phyloP scores from a whole-genome alignment of 176 grass and related monocot species.

The Elymus sibiricus region DNA sequence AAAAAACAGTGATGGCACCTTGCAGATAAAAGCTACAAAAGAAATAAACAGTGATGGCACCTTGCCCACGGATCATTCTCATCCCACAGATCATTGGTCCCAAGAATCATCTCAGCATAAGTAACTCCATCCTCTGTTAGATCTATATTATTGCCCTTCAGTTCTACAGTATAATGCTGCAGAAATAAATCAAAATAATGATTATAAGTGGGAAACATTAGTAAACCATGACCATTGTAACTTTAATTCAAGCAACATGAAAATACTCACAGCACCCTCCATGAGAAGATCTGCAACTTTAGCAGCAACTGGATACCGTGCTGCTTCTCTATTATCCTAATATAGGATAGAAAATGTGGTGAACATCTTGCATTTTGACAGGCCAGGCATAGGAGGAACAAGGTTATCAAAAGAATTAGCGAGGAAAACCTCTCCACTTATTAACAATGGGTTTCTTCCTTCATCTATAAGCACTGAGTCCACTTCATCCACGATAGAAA shows the following conservation, averaged over 20 bases:
- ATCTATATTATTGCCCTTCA: constrained; percentile 87
- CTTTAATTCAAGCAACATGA: constrained; percentile 11
- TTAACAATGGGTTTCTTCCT: constrained; percentile 93
- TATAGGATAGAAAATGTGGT: constrained; percentile 10
- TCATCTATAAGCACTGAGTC: constrained; percentile 96
- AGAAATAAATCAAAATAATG: constrained; percentile 31
- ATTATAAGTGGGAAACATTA: constrained; percentile 19
- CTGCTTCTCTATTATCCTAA: constrained; percentile 86
- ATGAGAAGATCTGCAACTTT: constrained; percentile 84
- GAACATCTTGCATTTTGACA: constrained; percentile 21
- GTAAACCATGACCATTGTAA: not conserved
- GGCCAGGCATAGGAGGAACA: not conserved
- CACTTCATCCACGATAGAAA: constrained; percentile 97
- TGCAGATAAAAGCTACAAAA: constrained; percentile 27
- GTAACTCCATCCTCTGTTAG: constrained; percentile 91
- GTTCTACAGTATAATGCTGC: constrained; percentile 91
- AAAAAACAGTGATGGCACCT: constrained; percentile 45
- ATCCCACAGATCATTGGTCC: constrained; percentile 87
- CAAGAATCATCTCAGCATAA: constrained; percentile 82
- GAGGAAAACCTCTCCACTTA: constrained; percentile 84
- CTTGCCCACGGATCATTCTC: constrained; percentile 97
- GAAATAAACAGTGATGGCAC: constrained; percentile 36
- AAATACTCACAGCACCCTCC: constrained; percentile 76
- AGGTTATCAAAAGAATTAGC: not conserved
- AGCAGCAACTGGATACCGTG: constrained; percentile 82